Base-by-base conservation (phyloP, 345 rosid genomes). In the Corchorus olitorius region DNA sequence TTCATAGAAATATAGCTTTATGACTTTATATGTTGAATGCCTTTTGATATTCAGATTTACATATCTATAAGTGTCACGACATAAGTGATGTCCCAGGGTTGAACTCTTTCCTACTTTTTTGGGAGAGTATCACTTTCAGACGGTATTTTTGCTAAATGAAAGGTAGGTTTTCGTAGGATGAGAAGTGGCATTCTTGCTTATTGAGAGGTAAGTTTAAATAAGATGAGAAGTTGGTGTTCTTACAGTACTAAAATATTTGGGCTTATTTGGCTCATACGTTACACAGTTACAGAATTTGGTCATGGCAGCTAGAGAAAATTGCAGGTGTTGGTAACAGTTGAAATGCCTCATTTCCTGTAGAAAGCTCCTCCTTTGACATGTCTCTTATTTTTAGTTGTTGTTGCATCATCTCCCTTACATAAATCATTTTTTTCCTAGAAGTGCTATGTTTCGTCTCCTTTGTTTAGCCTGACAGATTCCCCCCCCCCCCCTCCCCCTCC, bases 231-330 rank as follows among this genome's bases (percentile, higher is more conserved):
- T 53, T 35, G 48, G 10, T 5, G 61, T n/a, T 52, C 60, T 52
- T 70, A 52, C 14, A 17, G 16, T 16, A 70, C 45, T 50, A 50
- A 50, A 33, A 50, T 52, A 8, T 52, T 52, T 1, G 16, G 33
- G 73, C 48, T 70, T 34, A 70, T 70, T 34, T 53, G 46, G 74
- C 72, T 49, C 58, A 55, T 49, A 67, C 20, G 71, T 46, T 67
- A 67, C 66, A 62, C n/a, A n/a, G n/a, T n/a, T n/a, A n/a, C n/a
- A n/a, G 45, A 62, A 16, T 35, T 35, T n/a, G 66, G 19, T 62
- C 39, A 39, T 64, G 69, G 69, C 69, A 39, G 69, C 39, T 64
- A 68, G 43, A 68, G 72, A 48, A 68, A 27, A 15, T 70, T 34
- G 46, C 61, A 5, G 34, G 17, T 70, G 73, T 46, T n/a, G n/a